Conservation (phyloP, 2,329 filamentous ascomycete species). For the Paracamarosporium sp. region DNA sequence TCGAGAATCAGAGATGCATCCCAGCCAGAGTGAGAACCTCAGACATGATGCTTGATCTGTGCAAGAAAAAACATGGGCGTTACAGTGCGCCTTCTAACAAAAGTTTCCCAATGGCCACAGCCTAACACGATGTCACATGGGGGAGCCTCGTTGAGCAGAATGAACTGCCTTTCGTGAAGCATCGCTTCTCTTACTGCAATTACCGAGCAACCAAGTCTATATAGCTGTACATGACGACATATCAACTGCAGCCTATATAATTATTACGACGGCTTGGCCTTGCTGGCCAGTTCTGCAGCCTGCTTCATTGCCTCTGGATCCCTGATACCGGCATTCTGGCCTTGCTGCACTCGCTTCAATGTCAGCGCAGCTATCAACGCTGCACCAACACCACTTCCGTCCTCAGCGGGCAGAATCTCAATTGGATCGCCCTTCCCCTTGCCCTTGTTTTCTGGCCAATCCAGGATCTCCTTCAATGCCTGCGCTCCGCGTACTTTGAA, state of each 20-base stretch:
- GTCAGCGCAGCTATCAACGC: slow-evolving; percentile 85
- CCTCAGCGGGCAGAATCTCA: slow-evolving; percentile 87
- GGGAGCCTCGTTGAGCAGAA: not conserved
- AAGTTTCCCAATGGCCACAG: too few species aligned
- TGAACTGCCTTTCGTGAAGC: not conserved
- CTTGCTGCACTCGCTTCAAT: slow-evolving; percentile 66
- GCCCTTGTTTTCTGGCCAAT: slow-evolving; percentile 82
- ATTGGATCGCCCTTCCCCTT: slow-evolving; percentile 74
- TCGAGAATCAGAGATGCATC: too few species aligned
- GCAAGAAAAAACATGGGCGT: too few species aligned
- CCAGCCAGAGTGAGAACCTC: too few species aligned
- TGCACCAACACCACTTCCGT: slow-evolving; percentile 95
- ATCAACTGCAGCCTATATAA: not conserved
- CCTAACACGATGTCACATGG: too few species aligned
- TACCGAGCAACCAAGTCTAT: not conserved
- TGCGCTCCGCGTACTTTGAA: slow-evolving; percentile 92
- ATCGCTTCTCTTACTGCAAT: not conserved
- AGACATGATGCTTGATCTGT: too few species aligned
- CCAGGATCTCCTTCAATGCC: slow-evolving; percentile 92
- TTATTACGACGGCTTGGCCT: slow-evolving; percentile 1
- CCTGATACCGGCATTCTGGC: slow-evolving; percentile 65
- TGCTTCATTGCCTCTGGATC: slow-evolving; percentile 55
- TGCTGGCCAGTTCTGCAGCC: slow-evolving; percentile 18
- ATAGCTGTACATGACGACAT: not conserved
- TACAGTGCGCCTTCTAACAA: too few species aligned